Conservation (phyloP, 164 flowering plant genomes). For the Saururus chinensis region DNA sequence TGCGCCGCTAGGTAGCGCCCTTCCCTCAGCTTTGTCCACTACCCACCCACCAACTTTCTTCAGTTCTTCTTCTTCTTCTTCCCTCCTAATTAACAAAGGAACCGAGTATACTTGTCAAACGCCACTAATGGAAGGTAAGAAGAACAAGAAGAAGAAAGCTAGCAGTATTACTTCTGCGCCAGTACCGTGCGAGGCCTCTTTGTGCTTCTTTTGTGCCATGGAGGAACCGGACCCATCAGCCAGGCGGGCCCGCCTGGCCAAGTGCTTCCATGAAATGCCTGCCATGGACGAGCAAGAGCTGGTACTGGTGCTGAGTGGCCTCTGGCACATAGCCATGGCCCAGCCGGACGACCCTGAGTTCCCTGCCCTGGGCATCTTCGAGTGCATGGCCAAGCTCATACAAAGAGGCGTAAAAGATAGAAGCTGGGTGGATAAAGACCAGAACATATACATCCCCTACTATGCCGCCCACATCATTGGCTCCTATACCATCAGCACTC, state of each 20-base stretch:
- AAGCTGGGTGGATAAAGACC: slow-evolving; percentile 48
- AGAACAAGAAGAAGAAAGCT: slow-evolving; percentile 4
- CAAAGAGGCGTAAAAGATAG: slow-evolving; percentile 27
- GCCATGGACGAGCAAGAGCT: slow-evolving; percentile 34
- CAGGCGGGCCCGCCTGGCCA: slow-evolving; percentile 29
- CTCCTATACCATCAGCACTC: slow-evolving; percentile 75
- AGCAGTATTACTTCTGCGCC: not conserved
- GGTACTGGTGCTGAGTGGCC: slow-evolving; percentile 50
- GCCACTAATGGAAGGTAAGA: slow-evolving; percentile 11
- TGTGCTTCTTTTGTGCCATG: slow-evolving; percentile 74
- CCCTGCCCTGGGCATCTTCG: slow-evolving; percentile 59
- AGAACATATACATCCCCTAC: slow-evolving; percentile 78
- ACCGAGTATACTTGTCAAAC: not conserved
- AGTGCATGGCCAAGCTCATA: slow-evolving; percentile 56
- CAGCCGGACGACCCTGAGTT: slow-evolving; percentile 65
- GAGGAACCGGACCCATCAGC: slow-evolving; percentile 33
- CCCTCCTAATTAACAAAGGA: too few species aligned
- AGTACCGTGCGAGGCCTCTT: slow-evolving; percentile 19
- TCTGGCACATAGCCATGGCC: slow-evolving; percentile 79
- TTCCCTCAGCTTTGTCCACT: not conserved
- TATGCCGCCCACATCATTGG: slow-evolving; percentile 93
- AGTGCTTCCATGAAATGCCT: slow-evolving; percentile 44
- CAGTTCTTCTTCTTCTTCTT: not conserved
- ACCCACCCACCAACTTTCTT: not conserved
- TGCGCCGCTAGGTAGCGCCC: slow-evolving; percentile 18